Percentiles rank a stretch among this genome's conserved stretches.
These are phyloP conservation scores for Penicillium crystallinum DNA, from an alignment of 495 filamentous ascomycete genomes.

Conservation along the genomic window DNA sequence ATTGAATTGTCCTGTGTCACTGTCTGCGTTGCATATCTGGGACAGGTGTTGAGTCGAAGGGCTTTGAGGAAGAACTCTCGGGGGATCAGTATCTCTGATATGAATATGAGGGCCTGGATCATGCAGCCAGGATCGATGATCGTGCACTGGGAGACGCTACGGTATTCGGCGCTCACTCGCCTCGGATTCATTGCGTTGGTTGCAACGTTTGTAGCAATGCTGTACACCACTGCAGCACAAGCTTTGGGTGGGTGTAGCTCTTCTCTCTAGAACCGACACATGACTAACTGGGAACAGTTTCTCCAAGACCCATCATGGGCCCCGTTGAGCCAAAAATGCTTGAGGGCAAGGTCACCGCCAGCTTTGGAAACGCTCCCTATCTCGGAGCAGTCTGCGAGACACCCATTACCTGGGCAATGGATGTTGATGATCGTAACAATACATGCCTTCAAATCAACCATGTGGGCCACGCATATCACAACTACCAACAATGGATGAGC, in stretches of 20 bases:
- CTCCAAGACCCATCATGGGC: constrained; percentile 58
- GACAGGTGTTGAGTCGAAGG: constrained; percentile 63
- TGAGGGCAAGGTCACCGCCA: constrained; percentile 50
- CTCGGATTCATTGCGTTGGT: constrained; percentile 55
- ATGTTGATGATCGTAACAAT: constrained; percentile 26
- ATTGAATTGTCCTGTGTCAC: constrained; percentile 76
- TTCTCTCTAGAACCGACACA: neutral
- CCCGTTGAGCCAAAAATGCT: constrained; percentile 37
- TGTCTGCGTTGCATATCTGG: constrained; percentile 67
- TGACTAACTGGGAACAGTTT: constrained; percentile 35
- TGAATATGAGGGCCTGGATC: constrained; percentile 59
- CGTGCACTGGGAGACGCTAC: constrained; percentile 57
- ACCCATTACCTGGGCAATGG: constrained; percentile 43
- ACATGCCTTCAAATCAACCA: constrained; percentile 64
- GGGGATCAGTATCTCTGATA: constrained; percentile 67
- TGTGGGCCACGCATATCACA: constrained; percentile 55
- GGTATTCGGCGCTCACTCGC: constrained; percentile 53
- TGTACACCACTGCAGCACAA: constrained; percentile 71
- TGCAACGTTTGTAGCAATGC: constrained; percentile 55
- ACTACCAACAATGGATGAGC: constrained; percentile 42
- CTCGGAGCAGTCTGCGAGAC: constrained; percentile 51
- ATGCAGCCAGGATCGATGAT: constrained; percentile 62
- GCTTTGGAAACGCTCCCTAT: constrained; percentile 55
- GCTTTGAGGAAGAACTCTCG: constrained; percentile 49
- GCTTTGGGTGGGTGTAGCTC: constrained; percentile 43